A percentile compares a stretch with the other conserved stretches of the same genome.
Conservation (phyloP, 2,329 filamentous ascomycete species). For the Phaeosphaeria sp. region DNA sequence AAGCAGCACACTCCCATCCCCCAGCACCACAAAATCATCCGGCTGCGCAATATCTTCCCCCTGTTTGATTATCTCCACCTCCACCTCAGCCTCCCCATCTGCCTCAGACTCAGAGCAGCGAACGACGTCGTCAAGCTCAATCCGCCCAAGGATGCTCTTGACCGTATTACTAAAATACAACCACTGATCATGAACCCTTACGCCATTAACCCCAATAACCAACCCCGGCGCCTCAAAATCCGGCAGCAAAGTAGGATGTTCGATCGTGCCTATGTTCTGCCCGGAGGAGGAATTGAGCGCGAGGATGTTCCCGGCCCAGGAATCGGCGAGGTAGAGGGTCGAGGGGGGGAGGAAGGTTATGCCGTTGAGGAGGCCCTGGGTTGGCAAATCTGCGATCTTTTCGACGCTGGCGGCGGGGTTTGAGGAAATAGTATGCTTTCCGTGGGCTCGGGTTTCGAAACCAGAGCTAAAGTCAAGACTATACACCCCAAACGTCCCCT, state of each 20-base stretch:
- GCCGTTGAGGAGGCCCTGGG: conserved; percentile 24
- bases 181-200: conserved; percentile 14
- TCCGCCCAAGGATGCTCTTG: conserved; percentile 13
- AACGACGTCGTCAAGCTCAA: conserved; percentile 17
- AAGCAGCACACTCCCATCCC: conserved; percentile 21
- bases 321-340: conserved; percentile 33
- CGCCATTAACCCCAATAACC: conserved; percentile 30
- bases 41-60: conserved; percentile 6
- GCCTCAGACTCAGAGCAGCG: no score
- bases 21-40: conserved; percentile 29
- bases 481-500: conserved; percentile 22
- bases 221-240: conserved; percentile 9
- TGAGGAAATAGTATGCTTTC: no score
- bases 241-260: conserved; percentile 17
- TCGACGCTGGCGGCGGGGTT: not conserved
- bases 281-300: conserved; percentile 16
- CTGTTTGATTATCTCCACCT: conserved; percentile 9
- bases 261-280: conserved; percentile 12
- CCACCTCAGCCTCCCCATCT: conserved; percentile 4
- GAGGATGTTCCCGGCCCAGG: conserved; percentile 22
- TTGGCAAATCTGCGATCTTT: not conserved
- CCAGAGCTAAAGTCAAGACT: not conserved
- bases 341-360: conserved; percentile 20
- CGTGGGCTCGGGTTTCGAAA: no score
- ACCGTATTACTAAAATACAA: conserved; percentile 32